Base-by-base conservation (phyloP, 2,329 filamentous ascomycete species). In the Beauveria varroae region DNA sequence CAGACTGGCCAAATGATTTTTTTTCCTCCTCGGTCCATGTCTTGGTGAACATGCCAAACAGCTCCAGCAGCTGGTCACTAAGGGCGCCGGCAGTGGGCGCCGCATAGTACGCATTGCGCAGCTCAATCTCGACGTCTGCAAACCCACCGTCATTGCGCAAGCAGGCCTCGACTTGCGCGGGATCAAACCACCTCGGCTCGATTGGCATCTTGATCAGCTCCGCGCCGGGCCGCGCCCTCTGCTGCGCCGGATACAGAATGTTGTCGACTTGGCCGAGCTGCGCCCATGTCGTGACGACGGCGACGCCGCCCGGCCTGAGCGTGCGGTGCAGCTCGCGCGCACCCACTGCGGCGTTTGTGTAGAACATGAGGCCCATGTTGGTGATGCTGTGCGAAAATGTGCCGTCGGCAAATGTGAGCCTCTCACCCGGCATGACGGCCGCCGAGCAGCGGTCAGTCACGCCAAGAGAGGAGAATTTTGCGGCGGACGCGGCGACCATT, bases 331-430 rank as follows among this genome's bases (percentile, higher is more conserved):
- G 70, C 60, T 77, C 74, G 12, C 64, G 68, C 0, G 73, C 71
- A 46, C 72, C 75, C 26, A 67, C 68, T 3, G 69, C 63, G 0
- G 70, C 68, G 58, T 68, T 66, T 0, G 61, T 40, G 47, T 72
- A 74, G 63, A 75, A 75, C 60, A 76, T 67, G 51, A 78, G 68
- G 7, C 72, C 74, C 37, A 77, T 71, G 64, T 74, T 76, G 5
- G 72, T 77, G 58, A 78, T 67, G 4, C 67, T 70, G 64, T 74
- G 71, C 0, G 70, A 72, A 66, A 78, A 78, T 26, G 65, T 67
- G 4, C 67, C 64, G 58, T 74, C 70, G 3, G 63, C 60, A 44
- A 70, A 71, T 5, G 37, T 20, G 20, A 71, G 64, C 1, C 58
- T n/a, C 57, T 71, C 69, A 37, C 66, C 69, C 1, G 61, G 50